A percentile compares a stretch with the other conserved stretches of the same genome.
phyloP scores from a whole-genome alignment of 371 early-diverging fungal species.

The Rhizomucor miehei region DNA sequence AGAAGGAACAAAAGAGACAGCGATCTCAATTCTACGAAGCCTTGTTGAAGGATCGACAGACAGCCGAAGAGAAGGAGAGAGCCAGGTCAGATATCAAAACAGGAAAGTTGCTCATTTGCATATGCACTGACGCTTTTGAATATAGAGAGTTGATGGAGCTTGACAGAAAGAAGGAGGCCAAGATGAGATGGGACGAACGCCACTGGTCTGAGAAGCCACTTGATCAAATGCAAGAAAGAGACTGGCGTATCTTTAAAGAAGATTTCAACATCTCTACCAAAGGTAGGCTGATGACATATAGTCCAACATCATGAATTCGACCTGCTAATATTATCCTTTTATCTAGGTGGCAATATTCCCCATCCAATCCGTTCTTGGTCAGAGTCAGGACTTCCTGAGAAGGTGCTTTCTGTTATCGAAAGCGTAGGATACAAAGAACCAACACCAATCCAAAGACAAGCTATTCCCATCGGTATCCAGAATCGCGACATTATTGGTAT shows the following conservation, averaged over 20 bases:
- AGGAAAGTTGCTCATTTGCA: neutral
- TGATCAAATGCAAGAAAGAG: constrained; percentile 91
- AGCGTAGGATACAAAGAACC: constrained; percentile 90
- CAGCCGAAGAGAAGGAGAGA: constrained; percentile 64
- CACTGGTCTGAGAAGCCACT: constrained; percentile 96
- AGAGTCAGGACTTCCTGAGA: constrained; percentile 74
- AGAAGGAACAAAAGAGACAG: constrained; percentile 70
- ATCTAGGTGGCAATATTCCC: constrained; percentile 78
- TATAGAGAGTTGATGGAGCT: constrained; percentile 61
- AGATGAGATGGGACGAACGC: constrained; percentile 78
- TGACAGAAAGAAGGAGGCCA: constrained; percentile 65
- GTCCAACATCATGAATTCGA: no score
- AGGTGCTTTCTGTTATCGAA: constrained; percentile 68
- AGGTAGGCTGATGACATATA: constrained; percentile 51
- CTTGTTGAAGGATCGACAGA: constrained; percentile 66
- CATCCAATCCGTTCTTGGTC: constrained; percentile 91
- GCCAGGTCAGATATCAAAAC: constrained; percentile 39
- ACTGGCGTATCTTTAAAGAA: constrained; percentile 99
- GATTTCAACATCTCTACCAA: constrained; percentile 95
- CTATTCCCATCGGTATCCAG: constrained; percentile 92
- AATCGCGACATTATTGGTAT: constrained; percentile 97
- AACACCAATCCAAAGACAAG: constrained; percentile 98
- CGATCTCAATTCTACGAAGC: constrained; percentile 70
- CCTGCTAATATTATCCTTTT: no score
- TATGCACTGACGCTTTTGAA: neutral